Evolutionary conservation across 495 filamentous ascomycete species (phyloP).

Genomic region (Penicillium angulare): DNA sequence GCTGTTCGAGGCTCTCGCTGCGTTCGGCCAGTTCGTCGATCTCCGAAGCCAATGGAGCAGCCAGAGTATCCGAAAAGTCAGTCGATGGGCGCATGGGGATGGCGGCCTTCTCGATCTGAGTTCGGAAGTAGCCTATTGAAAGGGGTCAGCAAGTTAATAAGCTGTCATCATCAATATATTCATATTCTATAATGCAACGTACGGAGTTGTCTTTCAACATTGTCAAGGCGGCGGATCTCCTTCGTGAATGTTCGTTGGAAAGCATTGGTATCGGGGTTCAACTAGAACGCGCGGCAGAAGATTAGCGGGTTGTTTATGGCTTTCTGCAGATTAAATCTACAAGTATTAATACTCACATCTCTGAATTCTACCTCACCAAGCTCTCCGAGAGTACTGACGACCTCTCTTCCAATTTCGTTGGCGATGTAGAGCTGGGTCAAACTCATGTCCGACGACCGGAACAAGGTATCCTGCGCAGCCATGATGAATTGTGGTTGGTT

Average conservation of each 20-base stretch:
- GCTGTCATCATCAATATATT: not conserved
- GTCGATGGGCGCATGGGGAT: constrained; percentile 81
- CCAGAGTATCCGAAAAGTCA: constrained; percentile 80
- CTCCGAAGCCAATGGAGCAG: constrained; percentile 83
- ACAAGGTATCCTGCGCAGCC: constrained; percentile 80
- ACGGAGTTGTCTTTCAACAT: constrained; percentile 97
- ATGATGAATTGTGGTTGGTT: constrained; percentile 33
- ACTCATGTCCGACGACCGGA: constrained; percentile 99
- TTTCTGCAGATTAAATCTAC: not conserved
- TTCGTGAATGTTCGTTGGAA: constrained; percentile 98
- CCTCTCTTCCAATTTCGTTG: constrained; percentile 97
- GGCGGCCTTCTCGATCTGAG: constrained; percentile 88
- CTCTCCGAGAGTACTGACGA: constrained; percentile 94
- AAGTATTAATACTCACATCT: constrained; percentile 65
- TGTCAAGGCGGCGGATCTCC: constrained; percentile 94
- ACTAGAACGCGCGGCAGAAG: constrained; percentile 45
- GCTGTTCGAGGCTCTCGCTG: constrained; percentile 85
- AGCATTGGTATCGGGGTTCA: constrained; percentile 87
- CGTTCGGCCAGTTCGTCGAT: constrained; percentile 94
- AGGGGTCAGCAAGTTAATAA: constrained; percentile 4
- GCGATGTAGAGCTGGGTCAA: constrained; percentile 99
- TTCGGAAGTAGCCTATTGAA: constrained; percentile 73
- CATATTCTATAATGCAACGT: constrained; percentile 33
- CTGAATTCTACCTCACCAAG: constrained; percentile 93
- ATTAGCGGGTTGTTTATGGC: constrained; percentile 10